Evolutionary conservation across 768 basidiomycete genomes (phyloP).

Genomic region (Trametes coccinea): DNA sequence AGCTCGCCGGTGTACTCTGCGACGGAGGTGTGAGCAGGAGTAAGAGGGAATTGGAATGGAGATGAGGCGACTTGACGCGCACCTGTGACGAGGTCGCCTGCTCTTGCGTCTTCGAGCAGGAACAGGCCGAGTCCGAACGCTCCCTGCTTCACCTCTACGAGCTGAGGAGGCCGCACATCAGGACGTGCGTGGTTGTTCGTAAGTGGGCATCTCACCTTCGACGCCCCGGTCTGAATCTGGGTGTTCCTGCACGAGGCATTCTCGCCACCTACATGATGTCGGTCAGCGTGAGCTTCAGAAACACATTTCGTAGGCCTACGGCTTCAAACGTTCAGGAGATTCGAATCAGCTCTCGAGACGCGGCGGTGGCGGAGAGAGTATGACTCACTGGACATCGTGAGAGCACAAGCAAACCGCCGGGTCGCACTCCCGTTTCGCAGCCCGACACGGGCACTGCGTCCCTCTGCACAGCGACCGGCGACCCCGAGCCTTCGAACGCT

Average conservation of each 20-base stretch:
- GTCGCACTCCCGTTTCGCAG: constrained; percentile 61
- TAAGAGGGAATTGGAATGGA: too few species aligned
- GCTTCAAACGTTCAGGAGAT: too few species aligned
- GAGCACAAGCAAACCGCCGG: constrained; percentile 51
- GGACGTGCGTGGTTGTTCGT: too few species aligned
- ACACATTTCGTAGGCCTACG: not conserved
- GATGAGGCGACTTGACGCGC: not conserved
- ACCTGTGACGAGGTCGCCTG: constrained; percentile 41
- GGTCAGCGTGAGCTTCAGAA: not conserved
- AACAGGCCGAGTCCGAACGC: constrained; percentile 51
- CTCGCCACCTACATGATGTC: not conserved
- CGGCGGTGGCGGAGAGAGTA: not conserved
- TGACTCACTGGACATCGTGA: not conserved
- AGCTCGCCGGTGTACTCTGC: constrained; percentile 71
- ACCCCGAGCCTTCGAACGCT: constrained; percentile 13
- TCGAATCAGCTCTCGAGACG: not conserved
- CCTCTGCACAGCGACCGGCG: constrained; percentile 36
- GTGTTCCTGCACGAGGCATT: constrained; percentile 45
- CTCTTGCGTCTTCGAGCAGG: constrained; percentile 42
- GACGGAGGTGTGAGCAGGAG: not conserved
- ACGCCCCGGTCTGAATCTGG: constrained; percentile 45
- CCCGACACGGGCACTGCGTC: constrained; percentile 52
- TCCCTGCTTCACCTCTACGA: constrained; percentile 19
- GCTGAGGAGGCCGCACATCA: not conserved
- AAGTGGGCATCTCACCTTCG: constrained; percentile 32